Conservation (phyloP, 345 rosid species). For the Heritiera littoralis region DNA sequence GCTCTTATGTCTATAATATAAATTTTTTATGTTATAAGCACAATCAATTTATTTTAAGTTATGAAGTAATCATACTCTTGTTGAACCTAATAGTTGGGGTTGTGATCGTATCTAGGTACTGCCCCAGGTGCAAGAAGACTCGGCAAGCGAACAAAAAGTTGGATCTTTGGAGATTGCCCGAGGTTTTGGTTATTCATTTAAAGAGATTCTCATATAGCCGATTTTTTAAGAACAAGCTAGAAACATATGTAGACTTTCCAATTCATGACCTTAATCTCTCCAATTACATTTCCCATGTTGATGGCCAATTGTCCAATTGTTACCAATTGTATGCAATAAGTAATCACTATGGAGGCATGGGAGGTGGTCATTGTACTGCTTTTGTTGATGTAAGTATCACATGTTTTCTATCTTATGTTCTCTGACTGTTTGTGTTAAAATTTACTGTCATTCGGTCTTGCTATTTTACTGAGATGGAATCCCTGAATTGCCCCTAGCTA, state of each 20-base stretch:
- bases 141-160: conserved; percentile 68
- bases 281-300: conserved; percentile 45
- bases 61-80: conserved; percentile 7
- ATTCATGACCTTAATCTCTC: conserved; percentile 61
- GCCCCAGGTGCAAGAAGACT: conserved; percentile 64
- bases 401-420: conserved; percentile 6
- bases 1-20: neutral
- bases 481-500: neutral
- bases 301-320: conserved; percentile 32
- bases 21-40: neutral
- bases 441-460: neutral
- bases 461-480: neutral
- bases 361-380: conserved; percentile 76
- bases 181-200: conserved; percentile 63
- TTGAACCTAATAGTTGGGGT: neutral
- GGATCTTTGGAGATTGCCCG: conserved; percentile 79
- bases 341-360: conserved; percentile 76
- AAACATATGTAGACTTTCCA: conserved; percentile 67
- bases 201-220: conserved; percentile 70
- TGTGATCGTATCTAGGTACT: conserved; percentile 45
- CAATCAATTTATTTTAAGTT: neutral
- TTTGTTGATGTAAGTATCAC: conserved; percentile 58
- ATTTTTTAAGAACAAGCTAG: conserved; percentile 59
- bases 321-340: conserved; percentile 56
- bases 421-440: neutral